These are phyloP conservation scores for Solanum phureja DNA, from an alignment of 257 asterid genomes.

Conservation along the genomic window DNA sequence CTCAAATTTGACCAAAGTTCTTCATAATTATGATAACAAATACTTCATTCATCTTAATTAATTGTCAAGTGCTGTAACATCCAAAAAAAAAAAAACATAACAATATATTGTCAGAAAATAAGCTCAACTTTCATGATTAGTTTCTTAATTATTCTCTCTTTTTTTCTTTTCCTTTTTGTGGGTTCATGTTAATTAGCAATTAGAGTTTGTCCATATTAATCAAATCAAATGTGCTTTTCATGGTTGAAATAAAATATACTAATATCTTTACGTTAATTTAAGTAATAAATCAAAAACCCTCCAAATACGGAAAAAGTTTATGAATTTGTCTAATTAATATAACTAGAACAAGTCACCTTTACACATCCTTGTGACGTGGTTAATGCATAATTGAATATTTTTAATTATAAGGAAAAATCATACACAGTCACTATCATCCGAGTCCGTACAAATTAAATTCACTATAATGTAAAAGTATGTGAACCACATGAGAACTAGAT, in stretches of 20 bases:
- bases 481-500: rapidly evolving
- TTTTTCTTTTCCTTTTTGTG: not conserved
- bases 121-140: not conserved
- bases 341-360: not conserved
- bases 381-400: not conserved
- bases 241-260: not conserved
- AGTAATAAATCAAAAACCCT: not conserved
- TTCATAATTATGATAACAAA: not conserved
- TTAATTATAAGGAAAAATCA: not conserved
- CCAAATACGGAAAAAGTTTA: not conserved
- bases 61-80: not conserved
- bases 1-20: not conserved
- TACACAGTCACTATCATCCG: rapidly evolving
- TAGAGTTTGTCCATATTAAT: not conserved
- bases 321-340: not conserved
- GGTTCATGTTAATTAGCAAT: not conserved
- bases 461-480: rapidly evolving
- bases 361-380: not conserved
- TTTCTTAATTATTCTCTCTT: not conserved
- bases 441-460: rapidly evolving
- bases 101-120: not conserved
- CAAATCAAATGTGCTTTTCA: not conserved
- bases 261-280: not conserved
- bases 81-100: not conserved
- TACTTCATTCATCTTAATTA: not conserved